phyloP scores from a whole-genome alignment of 345 rosid species.

The Syzygium grande region DNA sequence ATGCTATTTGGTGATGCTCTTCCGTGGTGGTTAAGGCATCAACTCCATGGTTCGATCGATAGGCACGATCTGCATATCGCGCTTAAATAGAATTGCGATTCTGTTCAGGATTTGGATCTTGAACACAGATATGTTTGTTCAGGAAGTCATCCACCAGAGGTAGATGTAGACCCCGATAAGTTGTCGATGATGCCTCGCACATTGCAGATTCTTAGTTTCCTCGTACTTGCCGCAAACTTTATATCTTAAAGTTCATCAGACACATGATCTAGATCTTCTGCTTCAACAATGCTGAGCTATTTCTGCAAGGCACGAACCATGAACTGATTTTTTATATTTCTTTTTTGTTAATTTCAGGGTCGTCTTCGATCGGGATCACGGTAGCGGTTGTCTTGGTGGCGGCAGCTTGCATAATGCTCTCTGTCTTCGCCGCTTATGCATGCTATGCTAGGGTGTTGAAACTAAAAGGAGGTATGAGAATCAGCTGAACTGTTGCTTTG shows the following conservation, averaged over 20 bases:
- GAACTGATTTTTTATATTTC: not conserved
- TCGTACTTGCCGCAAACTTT: accelerated
- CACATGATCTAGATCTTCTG: not conserved
- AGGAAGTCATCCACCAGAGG: not conserved
- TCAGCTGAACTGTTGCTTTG: not conserved
- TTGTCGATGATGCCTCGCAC: not conserved
- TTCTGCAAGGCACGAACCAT: not conserved
- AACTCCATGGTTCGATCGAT: not conserved
- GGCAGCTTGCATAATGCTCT: not conserved
- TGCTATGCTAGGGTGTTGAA: not conserved
- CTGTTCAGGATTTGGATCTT: not conserved
- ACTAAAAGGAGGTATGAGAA: not conserved
- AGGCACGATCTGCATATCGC: not conserved
- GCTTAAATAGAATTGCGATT: not conserved
- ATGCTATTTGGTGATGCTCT: not conserved
- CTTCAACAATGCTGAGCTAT: not conserved
- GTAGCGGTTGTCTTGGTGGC: not conserved
- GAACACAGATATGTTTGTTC: not conserved
- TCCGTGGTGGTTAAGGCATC: not conserved
- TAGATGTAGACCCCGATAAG: not conserved
- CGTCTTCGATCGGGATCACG: not conserved
- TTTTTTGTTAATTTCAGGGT: conserved; percentile 1
- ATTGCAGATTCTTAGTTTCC: not conserved
- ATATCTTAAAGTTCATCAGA: not conserved
- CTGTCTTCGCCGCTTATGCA: not conserved